phyloP scores from a whole-genome alignment of 2,329 filamentous ascomycete genomes.

The Cordyceps pruinosa region DNA sequence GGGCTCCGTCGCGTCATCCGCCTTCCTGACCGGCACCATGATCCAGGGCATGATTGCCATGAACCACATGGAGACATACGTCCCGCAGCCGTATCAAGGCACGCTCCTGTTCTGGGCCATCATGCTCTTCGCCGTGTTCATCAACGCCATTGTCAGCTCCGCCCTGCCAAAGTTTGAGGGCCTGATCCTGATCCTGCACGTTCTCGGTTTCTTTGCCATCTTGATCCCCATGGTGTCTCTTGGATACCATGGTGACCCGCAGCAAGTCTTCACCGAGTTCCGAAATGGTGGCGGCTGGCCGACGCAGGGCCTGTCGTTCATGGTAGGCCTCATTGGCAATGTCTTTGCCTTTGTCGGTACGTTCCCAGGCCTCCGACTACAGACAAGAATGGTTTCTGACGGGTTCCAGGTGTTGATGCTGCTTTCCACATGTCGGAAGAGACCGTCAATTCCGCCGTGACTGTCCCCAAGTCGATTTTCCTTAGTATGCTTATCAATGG shows the following conservation, averaged over 20 bases:
- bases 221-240: slow-evolving; percentile 26
- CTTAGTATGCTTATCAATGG: slow-evolving; percentile 44
- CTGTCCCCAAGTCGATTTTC: slow-evolving; percentile 45
- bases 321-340: slow-evolving; percentile 36
- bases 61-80: slow-evolving; percentile 1
- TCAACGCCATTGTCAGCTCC: slow-evolving; percentile 36
- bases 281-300: slow-evolving; percentile 39
- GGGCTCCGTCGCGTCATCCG: slow-evolving; percentile 19
- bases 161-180: slow-evolving; percentile 44
- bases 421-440: slow-evolving; percentile 26
- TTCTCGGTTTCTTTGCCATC: slow-evolving; percentile 29
- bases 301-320: slow-evolving; percentile 26
- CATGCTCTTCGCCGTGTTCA: slow-evolving; percentile 11
- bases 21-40: slow-evolving; percentile 21
- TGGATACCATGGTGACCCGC: slow-evolving; percentile 24
- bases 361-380: not conserved
- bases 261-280: slow-evolving; percentile 37
- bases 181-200: slow-evolving; percentile 41
- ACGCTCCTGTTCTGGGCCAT: slow-evolving; percentile 12
- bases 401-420: slow-evolving; percentile 17
- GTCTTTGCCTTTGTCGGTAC: slow-evolving; percentile 28
- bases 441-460: slow-evolving; percentile 39
- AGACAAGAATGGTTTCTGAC: too few relatives aligned
- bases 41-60: slow-evolving; percentile 17
- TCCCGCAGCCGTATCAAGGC: slow-evolving; percentile 4